Conservation (phyloP, 495 filamentous ascomycete species). For the Hypoxylon subgilvum region DNA sequence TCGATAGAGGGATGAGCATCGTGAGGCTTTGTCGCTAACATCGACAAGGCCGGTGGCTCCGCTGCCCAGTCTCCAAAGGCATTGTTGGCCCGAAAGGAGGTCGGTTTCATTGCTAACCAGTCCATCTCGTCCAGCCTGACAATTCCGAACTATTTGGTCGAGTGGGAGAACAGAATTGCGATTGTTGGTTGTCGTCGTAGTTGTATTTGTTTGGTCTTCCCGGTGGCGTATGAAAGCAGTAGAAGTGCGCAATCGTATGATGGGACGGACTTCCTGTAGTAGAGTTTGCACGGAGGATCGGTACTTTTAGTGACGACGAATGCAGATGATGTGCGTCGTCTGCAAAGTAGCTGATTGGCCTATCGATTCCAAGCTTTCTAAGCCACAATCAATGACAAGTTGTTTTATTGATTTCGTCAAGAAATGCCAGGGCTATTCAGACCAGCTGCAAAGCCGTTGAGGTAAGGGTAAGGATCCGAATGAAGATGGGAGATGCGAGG, state of each 20-base stretch:
- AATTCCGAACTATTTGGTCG: background rate
- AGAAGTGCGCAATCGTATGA: constrained; percentile 2
- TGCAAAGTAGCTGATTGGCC: background rate
- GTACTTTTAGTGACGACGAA: too few species aligned
- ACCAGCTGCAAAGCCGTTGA: constrained; percentile 27
- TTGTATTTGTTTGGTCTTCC: background rate
- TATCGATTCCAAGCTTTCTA: background rate
- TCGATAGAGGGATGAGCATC: constrained; percentile 67
- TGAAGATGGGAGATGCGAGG: constrained; percentile 1
- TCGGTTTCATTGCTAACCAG: constrained; percentile 62
- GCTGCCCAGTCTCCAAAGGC: constrained; percentile 47
- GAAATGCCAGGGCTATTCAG: constrained; percentile 29
- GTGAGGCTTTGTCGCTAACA: constrained; percentile 41
- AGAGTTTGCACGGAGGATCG: constrained; percentile 1
- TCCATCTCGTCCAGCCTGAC: constrained; percentile 30
- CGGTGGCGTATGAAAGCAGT: background rate
- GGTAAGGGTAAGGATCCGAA: background rate
- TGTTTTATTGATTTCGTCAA: constrained; percentile 21
- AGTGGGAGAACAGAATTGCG: background rate
- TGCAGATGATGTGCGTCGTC: background rate
- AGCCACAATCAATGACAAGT: background rate
- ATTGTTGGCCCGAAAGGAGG: constrained; percentile 66
- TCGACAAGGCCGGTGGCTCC: constrained; percentile 39
- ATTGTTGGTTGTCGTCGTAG: background rate
- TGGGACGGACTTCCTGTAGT: background rate